phyloP scores from a whole-genome alignment of 2,329 filamentous ascomycete genomes.

The Trichoderma sp. region DNA sequence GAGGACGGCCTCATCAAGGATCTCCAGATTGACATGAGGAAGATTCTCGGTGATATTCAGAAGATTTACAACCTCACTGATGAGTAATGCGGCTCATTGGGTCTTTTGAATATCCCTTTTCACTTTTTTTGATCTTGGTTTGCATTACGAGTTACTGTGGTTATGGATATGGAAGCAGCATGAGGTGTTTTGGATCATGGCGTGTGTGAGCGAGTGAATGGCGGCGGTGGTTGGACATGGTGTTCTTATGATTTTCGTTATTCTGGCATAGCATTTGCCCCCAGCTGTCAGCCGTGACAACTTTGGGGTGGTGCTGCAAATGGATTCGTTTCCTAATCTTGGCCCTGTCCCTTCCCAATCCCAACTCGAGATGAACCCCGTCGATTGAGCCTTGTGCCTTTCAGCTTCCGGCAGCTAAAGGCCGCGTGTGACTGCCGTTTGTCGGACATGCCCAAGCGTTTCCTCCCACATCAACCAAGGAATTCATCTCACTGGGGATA shows the following conservation, averaged over 20 bases:
- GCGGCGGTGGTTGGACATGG: not conserved
- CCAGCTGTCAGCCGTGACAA: not conserved
- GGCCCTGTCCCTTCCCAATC: not conserved
- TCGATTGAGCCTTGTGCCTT: not conserved
- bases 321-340: conserved; percentile 1
- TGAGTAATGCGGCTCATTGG: conserved; percentile 5
- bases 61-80: conserved; percentile 64
- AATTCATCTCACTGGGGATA: conserved; percentile 8
- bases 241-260: not conserved
- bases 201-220: not conserved
- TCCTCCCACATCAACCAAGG: conserved; percentile 7
- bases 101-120: not conserved
- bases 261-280: not conserved
- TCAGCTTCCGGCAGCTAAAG: conserved; percentile 6
- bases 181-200: not conserved
- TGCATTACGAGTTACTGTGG: not conserved
- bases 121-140: not conserved
- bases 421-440: conserved; percentile 2
- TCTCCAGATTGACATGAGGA: conserved; percentile 63
- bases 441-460: not conserved
- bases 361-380: not conserved
- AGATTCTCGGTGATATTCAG: conserved; percentile 58
- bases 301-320: not conserved
- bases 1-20: conserved; percentile 67
- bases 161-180: not conserved